Conservation (phyloP, 2,329 filamentous ascomycete genomes). For the Cladosporium cucumerinum region DNA sequence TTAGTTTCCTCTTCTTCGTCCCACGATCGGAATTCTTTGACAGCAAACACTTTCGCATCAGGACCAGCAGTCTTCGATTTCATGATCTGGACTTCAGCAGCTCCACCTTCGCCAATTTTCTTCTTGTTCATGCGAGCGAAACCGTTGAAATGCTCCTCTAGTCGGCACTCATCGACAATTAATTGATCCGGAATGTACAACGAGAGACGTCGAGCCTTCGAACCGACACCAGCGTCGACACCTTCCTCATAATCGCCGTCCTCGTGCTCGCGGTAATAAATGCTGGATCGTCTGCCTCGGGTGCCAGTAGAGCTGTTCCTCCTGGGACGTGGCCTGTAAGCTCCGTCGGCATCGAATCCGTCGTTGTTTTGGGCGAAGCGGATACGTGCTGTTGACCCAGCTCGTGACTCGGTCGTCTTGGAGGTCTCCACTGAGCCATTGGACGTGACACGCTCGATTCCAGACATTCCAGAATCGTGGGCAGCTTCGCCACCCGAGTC, state of each 20-base stretch:
- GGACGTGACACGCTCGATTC: slow-evolving; percentile 9
- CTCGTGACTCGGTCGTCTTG: slow-evolving; percentile 1
- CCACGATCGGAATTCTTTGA: slow-evolving; percentile 81
- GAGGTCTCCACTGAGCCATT: slow-evolving; percentile 12
- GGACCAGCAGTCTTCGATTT: slow-evolving; percentile 59
- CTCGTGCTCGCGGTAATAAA: slow-evolving; percentile 30
- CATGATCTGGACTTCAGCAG: slow-evolving; percentile 80
- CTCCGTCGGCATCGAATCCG: background rate
- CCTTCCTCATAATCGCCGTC: slow-evolving; percentile 28
- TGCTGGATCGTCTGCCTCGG: slow-evolving; percentile 30
- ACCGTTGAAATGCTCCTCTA: slow-evolving; percentile 51
- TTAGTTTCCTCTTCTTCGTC: slow-evolving; percentile 61
- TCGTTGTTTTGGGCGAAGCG: slow-evolving; percentile 9
- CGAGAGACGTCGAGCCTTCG: slow-evolving; percentile 35
- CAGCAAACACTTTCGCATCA: slow-evolving; percentile 64
- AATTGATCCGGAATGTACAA: slow-evolving; percentile 30
- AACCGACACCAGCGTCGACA: slow-evolving; percentile 34
- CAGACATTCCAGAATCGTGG: slow-evolving; percentile 12
- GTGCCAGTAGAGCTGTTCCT: slow-evolving; percentile 29
- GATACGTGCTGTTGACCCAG: slow-evolving; percentile 6
- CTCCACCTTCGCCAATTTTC: slow-evolving; percentile 76
- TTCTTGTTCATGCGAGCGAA: slow-evolving; percentile 70
- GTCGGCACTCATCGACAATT: slow-evolving; percentile 43
- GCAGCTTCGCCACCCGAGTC: slow-evolving; percentile 1
- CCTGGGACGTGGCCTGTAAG: slow-evolving; percentile 18